Evolutionary conservation across 176 grass and related monocot genomes (phyloP).

Genomic region (Bolboschoenus planiculmis): DNA sequence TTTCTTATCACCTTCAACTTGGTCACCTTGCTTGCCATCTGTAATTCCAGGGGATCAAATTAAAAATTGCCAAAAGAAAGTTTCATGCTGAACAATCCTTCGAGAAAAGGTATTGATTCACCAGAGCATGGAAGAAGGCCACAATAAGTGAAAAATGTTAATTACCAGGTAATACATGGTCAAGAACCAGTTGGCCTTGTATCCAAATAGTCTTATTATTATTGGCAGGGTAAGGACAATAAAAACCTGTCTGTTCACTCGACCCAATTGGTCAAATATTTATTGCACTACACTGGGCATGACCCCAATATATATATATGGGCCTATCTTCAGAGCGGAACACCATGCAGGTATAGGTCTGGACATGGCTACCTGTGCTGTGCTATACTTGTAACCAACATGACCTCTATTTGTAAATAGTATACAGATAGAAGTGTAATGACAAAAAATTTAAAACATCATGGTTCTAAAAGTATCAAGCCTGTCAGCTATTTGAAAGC

Average conservation of each 20-base stretch:
- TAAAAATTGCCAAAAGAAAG: neutral
- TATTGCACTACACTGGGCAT: neutral
- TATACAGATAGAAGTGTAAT: neutral
- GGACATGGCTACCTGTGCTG: neutral
- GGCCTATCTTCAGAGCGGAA: too few relatives aligned
- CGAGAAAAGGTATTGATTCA: neutral
- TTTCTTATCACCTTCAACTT: constrained; percentile 56
- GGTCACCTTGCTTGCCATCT: constrained; percentile 32
- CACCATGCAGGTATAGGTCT: neutral
- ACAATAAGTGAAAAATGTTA: neutral
- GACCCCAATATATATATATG: neutral
- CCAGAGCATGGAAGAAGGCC: too few relatives aligned
- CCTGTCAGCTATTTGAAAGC: neutral
- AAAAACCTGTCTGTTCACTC: neutral
- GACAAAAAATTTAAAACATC: neutral
- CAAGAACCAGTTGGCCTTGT: neutral
- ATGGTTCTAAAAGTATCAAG: neutral
- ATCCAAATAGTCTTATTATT: neutral
- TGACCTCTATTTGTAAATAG: neutral
- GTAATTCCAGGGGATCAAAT: constrained; percentile 39
- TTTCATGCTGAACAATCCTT: neutral
- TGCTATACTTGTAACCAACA: neutral
- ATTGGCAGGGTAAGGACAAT: neutral
- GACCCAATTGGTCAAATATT: neutral
- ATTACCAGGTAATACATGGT: neutral